These are phyloP conservation scores for Fusarium temperatum DNA, from an alignment of 2,329 filamentous ascomycete species.

Conservation along the genomic window DNA sequence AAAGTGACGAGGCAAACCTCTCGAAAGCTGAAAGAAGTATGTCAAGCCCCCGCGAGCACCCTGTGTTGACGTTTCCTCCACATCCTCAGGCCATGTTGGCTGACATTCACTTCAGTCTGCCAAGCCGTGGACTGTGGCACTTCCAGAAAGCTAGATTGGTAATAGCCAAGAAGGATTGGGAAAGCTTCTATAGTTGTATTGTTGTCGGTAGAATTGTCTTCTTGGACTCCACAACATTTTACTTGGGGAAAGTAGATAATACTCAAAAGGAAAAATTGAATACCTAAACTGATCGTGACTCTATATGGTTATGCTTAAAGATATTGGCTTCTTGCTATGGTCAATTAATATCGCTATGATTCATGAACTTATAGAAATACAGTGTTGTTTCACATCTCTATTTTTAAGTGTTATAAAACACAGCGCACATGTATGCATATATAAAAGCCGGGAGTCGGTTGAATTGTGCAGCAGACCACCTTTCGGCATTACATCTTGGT, in stretches of 20 bases:
- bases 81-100: rapidly evolving
- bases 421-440: no score
- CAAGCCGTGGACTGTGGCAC: not conserved
- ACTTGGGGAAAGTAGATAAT: not conserved
- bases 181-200: rapidly evolving
- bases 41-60: not conserved
- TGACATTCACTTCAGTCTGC: not conserved
- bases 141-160: not conserved
- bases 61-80: rapidly evolving
- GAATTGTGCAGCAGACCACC: no score
- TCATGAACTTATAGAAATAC: no score
- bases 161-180: rapidly evolving
- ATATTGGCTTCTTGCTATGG: no score
- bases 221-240: rapidly evolving
- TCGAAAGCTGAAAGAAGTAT: not conserved
- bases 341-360: not conserved
- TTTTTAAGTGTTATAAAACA: no score
- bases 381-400: no score
- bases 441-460: no score
- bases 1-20: rapidly evolving
- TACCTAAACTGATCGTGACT: rapidly evolving
- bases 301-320: rapidly evolving
- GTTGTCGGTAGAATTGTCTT: rapidly evolving
- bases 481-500: no score
- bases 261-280: not conserved